These are phyloP conservation scores for Pugionium dolabratum DNA, from an alignment of 345 rosid genomes.

Conservation along the genomic window DNA sequence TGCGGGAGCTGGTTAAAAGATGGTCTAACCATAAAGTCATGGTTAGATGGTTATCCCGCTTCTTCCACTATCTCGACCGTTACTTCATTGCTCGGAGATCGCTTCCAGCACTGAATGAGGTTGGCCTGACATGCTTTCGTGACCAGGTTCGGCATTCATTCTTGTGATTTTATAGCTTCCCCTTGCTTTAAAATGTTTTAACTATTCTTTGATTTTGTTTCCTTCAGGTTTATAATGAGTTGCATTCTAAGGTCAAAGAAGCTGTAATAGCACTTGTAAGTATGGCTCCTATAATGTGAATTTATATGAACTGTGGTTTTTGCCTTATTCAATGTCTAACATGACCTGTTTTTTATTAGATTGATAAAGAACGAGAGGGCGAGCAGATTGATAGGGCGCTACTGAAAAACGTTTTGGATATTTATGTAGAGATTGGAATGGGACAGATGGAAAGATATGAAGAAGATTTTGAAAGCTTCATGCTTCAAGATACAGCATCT, in stretches of 20 bases:
- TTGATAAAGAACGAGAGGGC: constrained; percentile 88
- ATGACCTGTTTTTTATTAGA: constrained; percentile 42
- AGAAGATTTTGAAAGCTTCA: constrained; percentile 68
- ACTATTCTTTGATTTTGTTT: not conserved
- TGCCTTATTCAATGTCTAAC: constrained; percentile 20
- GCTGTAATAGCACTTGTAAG: constrained; percentile 74
- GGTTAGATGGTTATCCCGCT: constrained; percentile 86
- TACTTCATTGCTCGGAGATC: constrained; percentile 76
- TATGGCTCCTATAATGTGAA: constrained; percentile 13
- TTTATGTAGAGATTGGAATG: constrained; percentile 90
- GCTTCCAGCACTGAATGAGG: constrained; percentile 75
- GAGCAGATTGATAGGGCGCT: constrained; percentile 81
- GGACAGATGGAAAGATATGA: constrained; percentile 65
- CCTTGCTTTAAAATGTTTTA: not conserved
- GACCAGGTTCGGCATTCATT: constrained; percentile 54
- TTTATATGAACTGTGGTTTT: not conserved
- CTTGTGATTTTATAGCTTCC: not conserved
- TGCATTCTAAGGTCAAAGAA: constrained; percentile 59
- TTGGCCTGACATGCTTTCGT: constrained; percentile 83
- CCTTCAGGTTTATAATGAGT: constrained; percentile 59
- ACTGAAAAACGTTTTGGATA: constrained; percentile 73
- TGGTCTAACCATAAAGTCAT: constrained; percentile 88
- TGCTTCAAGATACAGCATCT: constrained; percentile 69
- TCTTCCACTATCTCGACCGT: constrained; percentile 87
- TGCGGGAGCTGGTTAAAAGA: constrained; percentile 78